phyloP scores from a whole-genome alignment of 2,329 filamentous ascomycete species.

The Lomentospora prolificans region DNA sequence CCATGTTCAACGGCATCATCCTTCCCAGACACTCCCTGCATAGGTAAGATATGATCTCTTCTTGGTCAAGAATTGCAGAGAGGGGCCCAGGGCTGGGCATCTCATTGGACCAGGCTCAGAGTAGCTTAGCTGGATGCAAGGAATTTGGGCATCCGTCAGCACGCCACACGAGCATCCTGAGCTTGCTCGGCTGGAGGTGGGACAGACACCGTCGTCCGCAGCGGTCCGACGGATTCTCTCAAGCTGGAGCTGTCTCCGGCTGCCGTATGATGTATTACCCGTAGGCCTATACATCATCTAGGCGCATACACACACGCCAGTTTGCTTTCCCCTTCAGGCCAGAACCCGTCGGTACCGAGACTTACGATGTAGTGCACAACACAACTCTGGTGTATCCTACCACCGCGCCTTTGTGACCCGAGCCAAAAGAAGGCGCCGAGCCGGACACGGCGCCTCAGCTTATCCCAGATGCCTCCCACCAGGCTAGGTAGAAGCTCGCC shows the following conservation, averaged over 20 bases:
- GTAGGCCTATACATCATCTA: neutral
- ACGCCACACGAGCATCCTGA: neutral
- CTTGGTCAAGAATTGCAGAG: too few relatives aligned
- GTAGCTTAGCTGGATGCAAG: neutral
- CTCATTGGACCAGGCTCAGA: neutral
- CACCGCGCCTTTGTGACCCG: too few relatives aligned
- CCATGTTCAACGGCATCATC: too few relatives aligned
- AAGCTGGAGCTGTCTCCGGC: too few relatives aligned
- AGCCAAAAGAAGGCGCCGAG: too few relatives aligned
- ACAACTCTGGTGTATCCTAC: too few relatives aligned
- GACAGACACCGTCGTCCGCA: neutral
- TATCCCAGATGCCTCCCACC: neutral
- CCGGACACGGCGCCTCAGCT: neutral
- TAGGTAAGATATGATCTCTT: neutral
- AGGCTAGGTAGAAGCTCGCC: neutral
- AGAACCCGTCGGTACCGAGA: neutral
- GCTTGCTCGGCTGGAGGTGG: neutral
- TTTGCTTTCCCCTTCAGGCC: neutral
- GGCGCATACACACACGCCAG: neutral
- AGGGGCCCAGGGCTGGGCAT: neutral
- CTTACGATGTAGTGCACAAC: neutral
- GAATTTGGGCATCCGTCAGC: neutral
- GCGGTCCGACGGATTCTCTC: too few relatives aligned
- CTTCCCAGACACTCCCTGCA: too few relatives aligned
- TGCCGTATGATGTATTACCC: too few relatives aligned